Evolutionary conservation across 495 filamentous ascomycete genomes (phyloP), one percentile per base, ranked within the genome.

Genomic region (Aspergillus heteromorphus): DNA sequence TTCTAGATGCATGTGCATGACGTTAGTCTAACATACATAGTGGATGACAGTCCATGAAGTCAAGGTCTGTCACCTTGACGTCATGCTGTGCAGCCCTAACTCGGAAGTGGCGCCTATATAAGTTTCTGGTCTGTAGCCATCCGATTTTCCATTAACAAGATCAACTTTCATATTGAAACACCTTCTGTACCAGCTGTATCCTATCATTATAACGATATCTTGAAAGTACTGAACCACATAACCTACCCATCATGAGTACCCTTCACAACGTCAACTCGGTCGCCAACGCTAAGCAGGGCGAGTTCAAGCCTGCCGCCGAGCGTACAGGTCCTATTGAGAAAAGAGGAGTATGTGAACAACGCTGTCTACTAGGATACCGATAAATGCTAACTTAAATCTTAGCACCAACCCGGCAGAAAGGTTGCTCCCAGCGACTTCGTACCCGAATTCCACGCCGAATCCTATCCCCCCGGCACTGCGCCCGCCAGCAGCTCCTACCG

Each of bases 331-430:
- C 40, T 6, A 50, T 79, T 19, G 75, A 71, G 6, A 79, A 72
- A 21, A 68, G 74, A 40, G 81, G 85, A 3, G 83, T 87, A 80
- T 60, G 76, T 70, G 11, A 11, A 13, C 17, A 25, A 6, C n/a
- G 16, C n/a, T 18, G 3, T 10, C 4, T 18, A 9, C 4, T 10
- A 29, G 16, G 23, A 41, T 34, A 6, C 4, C 29, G 40, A 47
- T 40, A 27, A 27, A 29, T 21, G 25, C 54, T 56, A 53, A 65
- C 53, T 45, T 20, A 14, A 21, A n/a, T n/a, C n/a, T 50, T 64
- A 88, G 86, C 87, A 92, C 66, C 72, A 86, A 65, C 79, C 78
- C 16, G 89, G 89, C 57, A 66, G 74, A 31, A 74, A 80, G 53
- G 75, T 80, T 47, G 71, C 68, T 40, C 83, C 82, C 52, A 73